Conservation (phyloP, 805 yeast genomes). For the Monosporozyma solicola region DNA sequence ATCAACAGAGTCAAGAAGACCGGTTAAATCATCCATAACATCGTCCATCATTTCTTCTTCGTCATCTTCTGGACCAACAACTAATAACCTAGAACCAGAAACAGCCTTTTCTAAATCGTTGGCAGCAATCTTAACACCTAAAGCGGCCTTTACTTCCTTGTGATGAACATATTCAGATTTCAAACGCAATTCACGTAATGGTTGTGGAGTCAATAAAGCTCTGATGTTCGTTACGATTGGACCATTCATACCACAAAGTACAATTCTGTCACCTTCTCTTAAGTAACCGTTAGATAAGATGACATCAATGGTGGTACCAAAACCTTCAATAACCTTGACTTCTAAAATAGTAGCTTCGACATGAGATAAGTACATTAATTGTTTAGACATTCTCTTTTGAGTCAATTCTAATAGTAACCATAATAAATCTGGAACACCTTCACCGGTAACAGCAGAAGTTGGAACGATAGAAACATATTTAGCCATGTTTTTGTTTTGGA, state of each 20-base stretch:
- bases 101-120: constrained; percentile 97
- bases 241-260: constrained; percentile 95
- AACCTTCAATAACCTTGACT: constrained; percentile 96
- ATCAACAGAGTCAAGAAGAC: constrained; percentile 89
- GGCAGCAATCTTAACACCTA: constrained; percentile 98
- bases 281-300: constrained; percentile 93
- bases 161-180: constrained; percentile 95
- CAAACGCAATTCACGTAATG: constrained; percentile 89
- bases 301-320: constrained; percentile 97
- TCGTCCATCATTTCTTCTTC: constrained; percentile 97
- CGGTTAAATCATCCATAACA: constrained; percentile 97
- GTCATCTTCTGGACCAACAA: constrained; percentile 94
- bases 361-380: constrained; percentile 82
- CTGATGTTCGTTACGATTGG: constrained; percentile 95
- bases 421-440: constrained; percentile 98
- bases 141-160: constrained; percentile 96
- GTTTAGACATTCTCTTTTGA: constrained; percentile 97
- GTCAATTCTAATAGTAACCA: constrained; percentile 93
- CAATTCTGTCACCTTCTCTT: constrained; percentile 90
- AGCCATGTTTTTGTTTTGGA: constrained; percentile 87
- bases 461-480: constrained; percentile 95
- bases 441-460: constrained; percentile 98
- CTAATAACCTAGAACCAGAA: constrained; percentile 93
- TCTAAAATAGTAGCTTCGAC: constrained; percentile 95
- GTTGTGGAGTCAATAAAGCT: constrained; percentile 96